Evolutionary conservation across 495 filamentous ascomycete genomes (phyloP), one percentile per base, ranked within the genome.

Genomic region (Hypomontagnella monticulosa): DNA sequence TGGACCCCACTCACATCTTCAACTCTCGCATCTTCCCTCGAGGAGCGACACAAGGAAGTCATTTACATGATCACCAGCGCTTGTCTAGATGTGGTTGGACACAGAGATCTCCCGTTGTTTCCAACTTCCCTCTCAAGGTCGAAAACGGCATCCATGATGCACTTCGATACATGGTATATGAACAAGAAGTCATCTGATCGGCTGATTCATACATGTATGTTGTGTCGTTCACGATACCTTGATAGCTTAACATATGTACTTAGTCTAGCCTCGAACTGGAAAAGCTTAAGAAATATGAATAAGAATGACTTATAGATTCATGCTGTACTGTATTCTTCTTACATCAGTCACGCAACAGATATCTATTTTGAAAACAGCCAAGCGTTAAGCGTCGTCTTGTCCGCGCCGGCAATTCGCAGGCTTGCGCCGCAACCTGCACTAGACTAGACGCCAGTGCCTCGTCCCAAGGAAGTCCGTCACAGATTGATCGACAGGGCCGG

Each of bases 361-460:
- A 27, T 42, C 33, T 57, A 50, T 34, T 48, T 52, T 38, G 63
- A 67, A 57, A 61, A 67, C 57, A 14, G 63, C 57, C 63, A 67
- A 57, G 52, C 38, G 20, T 32, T 44, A 34, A 43, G 44, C 7
- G 18, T 54, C 12, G 59, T 62, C 59, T 47, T 47, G 48, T 16
- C 46, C 36, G 18, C 61, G 30, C 51, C 23, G 23, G 20, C 19
- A 59, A 19, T 40, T 15, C 34, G 34, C 16, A 16, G n/a, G 32
- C 37, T n/a, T 15, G 44, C 27, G 34, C 27, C 38, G 37, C 32
- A 19, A 34, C 32, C 59, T 63, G 43, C 52, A 57, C n/a, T n/a
- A n/a, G n/a, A n/a, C n/a, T n/a, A n/a, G n/a, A n/a, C 60, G 15
- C 30, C 42, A 32, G 41, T 23, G 27, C 48, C 30, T 44, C 40